phyloP scores from a whole-genome alignment of 2,329 filamentous ascomycete genomes.

The Chaetomium sp. region DNA sequence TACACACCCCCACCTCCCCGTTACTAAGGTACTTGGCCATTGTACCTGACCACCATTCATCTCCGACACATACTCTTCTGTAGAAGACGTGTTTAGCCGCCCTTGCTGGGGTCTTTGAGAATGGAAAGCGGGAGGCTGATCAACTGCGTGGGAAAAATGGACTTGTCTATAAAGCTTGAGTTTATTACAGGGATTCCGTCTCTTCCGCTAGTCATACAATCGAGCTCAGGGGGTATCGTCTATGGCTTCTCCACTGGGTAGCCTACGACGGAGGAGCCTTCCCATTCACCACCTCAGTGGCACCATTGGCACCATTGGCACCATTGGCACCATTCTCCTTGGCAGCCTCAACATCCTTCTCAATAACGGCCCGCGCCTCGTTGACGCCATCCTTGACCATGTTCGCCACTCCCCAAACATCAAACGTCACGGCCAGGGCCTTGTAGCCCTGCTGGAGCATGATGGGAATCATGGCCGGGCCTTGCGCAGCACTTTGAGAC shows the following conservation, averaged over 20 bases:
- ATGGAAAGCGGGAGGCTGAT: too few relatives aligned
- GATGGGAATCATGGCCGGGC: constrained; percentile 15
- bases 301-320: too few relatives aligned
- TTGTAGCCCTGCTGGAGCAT: constrained; percentile 17
- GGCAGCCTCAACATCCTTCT: background rate
- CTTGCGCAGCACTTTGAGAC: constrained; percentile 6
- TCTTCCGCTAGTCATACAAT: background rate
- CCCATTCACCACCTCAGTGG: background rate
- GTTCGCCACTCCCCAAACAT: constrained; percentile 15
- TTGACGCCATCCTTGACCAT: constrained; percentile 18
- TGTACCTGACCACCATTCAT: too few relatives aligned
- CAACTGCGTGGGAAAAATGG: too few relatives aligned
- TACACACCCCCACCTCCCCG: too few relatives aligned
- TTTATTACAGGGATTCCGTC: background rate
- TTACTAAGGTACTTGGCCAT: too few relatives aligned
- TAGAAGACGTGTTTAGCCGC: too few relatives aligned
- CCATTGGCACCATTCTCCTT: background rate
- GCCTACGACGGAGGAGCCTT: background rate
- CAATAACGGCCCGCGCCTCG: constrained; percentile 7
- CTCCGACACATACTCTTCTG: too few relatives aligned
- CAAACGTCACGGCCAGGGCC: constrained; percentile 9
- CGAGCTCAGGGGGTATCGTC: background rate
- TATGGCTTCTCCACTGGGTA: background rate
- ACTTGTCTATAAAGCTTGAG: background rate
- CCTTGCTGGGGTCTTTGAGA: too few relatives aligned